These are phyloP conservation scores for Gloeopeniophorella convolvens DNA, from an alignment of 768 basidiomycete genomes.

Conservation along the genomic window DNA sequence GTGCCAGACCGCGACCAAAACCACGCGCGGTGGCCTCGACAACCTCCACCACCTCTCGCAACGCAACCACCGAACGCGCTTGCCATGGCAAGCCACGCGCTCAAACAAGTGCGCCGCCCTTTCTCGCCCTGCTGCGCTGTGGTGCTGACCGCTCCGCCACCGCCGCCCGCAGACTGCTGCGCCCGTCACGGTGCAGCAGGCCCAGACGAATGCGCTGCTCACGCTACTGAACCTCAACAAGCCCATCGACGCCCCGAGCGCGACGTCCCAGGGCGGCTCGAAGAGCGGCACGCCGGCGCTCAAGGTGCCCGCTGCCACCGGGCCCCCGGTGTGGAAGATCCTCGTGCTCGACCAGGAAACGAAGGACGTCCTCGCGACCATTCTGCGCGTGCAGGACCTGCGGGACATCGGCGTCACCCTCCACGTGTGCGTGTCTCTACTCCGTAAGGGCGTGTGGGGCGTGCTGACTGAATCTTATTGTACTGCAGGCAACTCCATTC, in stretches of 20 bases:
- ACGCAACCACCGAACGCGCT: background rate
- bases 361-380: slow-evolving; percentile 94
- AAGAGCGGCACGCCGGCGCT: slow-evolving; percentile 31
- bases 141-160: background rate
- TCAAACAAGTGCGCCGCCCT: slow-evolving; percentile 37
- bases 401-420: slow-evolving; percentile 95
- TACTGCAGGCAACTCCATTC: slow-evolving; percentile 85
- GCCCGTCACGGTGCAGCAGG: slow-evolving; percentile 70
- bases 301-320: slow-evolving; percentile 47
- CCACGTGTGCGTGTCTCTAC: slow-evolving; percentile 70
- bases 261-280: slow-evolving; percentile 32
- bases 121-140: too few species aligned
- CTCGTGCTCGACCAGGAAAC: slow-evolving; percentile 91
- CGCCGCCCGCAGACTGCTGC: slow-evolving; percentile 30
- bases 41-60: too few species aligned
- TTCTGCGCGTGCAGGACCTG: slow-evolving; percentile 91
- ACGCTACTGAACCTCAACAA: slow-evolving; percentile 83
- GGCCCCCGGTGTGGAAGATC: slow-evolving; percentile 93
- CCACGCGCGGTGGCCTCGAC: too few species aligned
- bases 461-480: background rate
- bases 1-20: too few species aligned
- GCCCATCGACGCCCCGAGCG: slow-evolving; percentile 37
- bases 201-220: slow-evolving; percentile 81
- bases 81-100: slow-evolving; percentile 38
- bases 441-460: background rate